Evolutionary conservation across 768 basidiomycete genomes (phyloP), one percentile per base, ranked within the genome.

Genomic region (Psilocybe tampanensis): DNA sequence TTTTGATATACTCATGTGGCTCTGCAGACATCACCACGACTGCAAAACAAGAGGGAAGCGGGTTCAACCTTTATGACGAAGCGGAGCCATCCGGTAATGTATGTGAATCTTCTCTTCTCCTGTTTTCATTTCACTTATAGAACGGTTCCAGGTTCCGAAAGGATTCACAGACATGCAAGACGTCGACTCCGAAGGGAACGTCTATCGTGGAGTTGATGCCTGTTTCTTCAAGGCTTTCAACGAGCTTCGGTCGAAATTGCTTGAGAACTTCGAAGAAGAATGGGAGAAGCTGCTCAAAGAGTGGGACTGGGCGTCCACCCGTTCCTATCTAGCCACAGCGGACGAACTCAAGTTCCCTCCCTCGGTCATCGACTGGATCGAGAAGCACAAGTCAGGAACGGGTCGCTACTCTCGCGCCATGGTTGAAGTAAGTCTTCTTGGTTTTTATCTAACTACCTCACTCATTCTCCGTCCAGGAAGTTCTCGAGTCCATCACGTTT

Each of bases 221-320:
- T 60, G 60, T n/a, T 61, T 63, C 42, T 45, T 49, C 33, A 45
- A 59, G 43, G 59, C 57, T 34, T 59, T 67, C 43, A 55, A 55
- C 9, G 54, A 49, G 0, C 34, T 55, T 55, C 54, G 53, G 5
- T 32, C 43, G 12, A 47, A 54, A 33, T 29, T 55, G 6, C 47
- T 61, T n/a, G 33, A 23, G 12, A 53, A 64, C 45, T 56, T 56
- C 24, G 41, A 66, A 2, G 42, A 52, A 45, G 68, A 65, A 15
- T 69, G 68, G 68, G 48, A 64, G 42, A 44, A 62, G 24, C 57
- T 69, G 22, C 59, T 69, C 61, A 29, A 52, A 52, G n/a, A 55
- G 42, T 60, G 45, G 33, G 66, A 69, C 52, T 47, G 55, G 47
- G 56, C 58, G 22, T 68, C 67, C 6, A 64, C 61, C 15, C 60